Conservation (phyloP, 202 grass and related monocot genomes). For the Schoenoplectus triqueter region DNA sequence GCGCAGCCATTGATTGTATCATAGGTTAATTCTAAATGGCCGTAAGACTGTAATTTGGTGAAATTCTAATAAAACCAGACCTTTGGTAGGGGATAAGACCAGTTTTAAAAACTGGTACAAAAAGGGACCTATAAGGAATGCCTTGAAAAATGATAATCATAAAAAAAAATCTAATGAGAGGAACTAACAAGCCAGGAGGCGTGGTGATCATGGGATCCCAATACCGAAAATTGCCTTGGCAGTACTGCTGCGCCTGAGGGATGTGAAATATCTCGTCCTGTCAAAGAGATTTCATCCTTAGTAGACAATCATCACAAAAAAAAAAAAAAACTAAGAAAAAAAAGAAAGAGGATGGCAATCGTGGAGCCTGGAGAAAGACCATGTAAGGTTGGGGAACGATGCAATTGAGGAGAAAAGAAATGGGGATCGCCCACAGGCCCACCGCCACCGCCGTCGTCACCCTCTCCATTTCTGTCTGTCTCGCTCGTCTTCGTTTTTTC, state of each 20-base stretch:
- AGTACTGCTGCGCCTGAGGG: conserved; percentile 76
- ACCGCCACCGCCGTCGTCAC: conserved; percentile 51
- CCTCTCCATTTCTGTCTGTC: conserved; percentile 56
- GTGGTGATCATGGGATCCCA: conserved; percentile 99
- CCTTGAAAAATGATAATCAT: not conserved
- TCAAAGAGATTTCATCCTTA: not conserved
- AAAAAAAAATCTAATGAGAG: not conserved
- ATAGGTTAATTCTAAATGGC: no score
- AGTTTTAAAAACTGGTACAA: not conserved
- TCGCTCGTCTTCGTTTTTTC: not conserved
- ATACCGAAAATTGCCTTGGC: conserved; percentile 54
- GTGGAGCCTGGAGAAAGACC: conserved; percentile 43
- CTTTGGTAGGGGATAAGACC: not conserved
- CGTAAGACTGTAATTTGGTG: not conserved
- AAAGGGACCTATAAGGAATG: not conserved
- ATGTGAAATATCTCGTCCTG: conserved; percentile 99
- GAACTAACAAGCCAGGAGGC: conserved; percentile 83
- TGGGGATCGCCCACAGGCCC: conserved; percentile 56
- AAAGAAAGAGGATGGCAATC: not conserved
- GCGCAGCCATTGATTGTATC: no score
- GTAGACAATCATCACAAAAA: not conserved
- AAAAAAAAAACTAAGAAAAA: not conserved
- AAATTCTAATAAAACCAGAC: not conserved
- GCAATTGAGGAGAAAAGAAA: conserved; percentile 58
- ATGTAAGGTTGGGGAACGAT: conserved; percentile 77